Conservation (phyloP, 768 basidiomycete genomes). For the Hericium alpestre region DNA sequence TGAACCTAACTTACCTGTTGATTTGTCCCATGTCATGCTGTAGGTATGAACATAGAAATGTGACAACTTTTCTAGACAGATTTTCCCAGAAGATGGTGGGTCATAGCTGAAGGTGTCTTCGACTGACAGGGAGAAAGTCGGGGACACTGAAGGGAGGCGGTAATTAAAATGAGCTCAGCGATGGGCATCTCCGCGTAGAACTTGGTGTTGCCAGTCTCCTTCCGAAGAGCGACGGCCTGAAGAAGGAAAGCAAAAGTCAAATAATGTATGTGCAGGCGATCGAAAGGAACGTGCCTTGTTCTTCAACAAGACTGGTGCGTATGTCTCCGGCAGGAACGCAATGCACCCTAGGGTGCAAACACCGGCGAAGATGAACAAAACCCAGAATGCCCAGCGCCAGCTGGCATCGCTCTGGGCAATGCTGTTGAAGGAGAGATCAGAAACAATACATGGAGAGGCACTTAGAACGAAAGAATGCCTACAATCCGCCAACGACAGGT, state of each 20-base stretch:
- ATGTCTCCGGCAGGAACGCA: slow-evolving; percentile 16
- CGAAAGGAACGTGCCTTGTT: neutral
- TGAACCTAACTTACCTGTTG: no score
- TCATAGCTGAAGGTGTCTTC: no score
- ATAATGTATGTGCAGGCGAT: no score
- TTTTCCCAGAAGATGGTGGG: no score
- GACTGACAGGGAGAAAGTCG: no score
- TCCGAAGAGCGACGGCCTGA: slow-evolving; percentile 3
- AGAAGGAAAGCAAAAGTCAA: neutral
- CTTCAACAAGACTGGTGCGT: slow-evolving; percentile 8
- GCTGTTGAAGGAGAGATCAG: neutral
- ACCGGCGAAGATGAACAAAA: slow-evolving; percentile 16
- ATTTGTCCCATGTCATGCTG: no score
- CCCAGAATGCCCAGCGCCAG: slow-evolving; percentile 19
- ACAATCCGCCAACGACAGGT: slow-evolving; percentile 17
- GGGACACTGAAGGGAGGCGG: no score
- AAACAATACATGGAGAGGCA: neutral
- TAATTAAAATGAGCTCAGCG: no score
- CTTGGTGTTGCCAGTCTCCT: neutral
- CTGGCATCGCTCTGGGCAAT: slow-evolving; percentile 3
- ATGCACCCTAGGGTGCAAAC: slow-evolving; percentile 3
- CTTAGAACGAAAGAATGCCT: neutral
- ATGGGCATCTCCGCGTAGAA: slow-evolving; percentile 1
- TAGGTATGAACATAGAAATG: no score
- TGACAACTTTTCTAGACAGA: no score